Base-by-base conservation (phyloP, 345 rosid genomes). In the Gossypium thurberi region DNA sequence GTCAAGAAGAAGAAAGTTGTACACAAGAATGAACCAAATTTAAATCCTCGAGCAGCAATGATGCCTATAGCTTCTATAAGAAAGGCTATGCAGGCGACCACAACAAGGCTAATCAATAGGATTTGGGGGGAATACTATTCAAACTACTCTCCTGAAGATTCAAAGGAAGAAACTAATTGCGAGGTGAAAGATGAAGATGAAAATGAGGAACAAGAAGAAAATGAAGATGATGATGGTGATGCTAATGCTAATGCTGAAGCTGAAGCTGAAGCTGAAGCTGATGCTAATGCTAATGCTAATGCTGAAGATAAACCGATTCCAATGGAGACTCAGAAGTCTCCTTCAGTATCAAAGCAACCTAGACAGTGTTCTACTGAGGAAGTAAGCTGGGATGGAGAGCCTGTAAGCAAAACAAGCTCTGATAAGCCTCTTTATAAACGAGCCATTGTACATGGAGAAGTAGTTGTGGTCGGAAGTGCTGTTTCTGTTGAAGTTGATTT, bases 51-150 rank as follows among this genome's bases (percentile, higher is more conserved):
- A 79, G 89, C 84, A 72, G 78, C 82, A 15, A 81, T 86, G 84
- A 78, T 66, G 59, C 82, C 85, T 61, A 69, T 77, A 20, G 69
- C 57, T 65, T 86, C 91, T 50, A 90, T 80, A 69, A 85, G 86
- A 77, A 81, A 85, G 78, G 94, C 76, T 63, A 94, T 94, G 98
- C 92, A 79, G 80, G 97, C 94, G 3, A 91, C 98, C 53, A 87
- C 92, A 69, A 94, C 98, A 52, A 82, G 77, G 74, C 82, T 91
- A 18, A 83, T 94, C 75, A 88, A 89, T 79, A 87, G 92, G 77
- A 86, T 91, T 53, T 94, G 97, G 98, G 95, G 93, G 0, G 93
- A 90, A 61, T 90, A 76, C 80, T 94, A 82, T 77, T 91, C 93
- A 8, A 88, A 84, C 75, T 80, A 85, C 79, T 77, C 67, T 18